Conservation (phyloP, 768 basidiomycete species). For the Mycena rebaudengoi region DNA sequence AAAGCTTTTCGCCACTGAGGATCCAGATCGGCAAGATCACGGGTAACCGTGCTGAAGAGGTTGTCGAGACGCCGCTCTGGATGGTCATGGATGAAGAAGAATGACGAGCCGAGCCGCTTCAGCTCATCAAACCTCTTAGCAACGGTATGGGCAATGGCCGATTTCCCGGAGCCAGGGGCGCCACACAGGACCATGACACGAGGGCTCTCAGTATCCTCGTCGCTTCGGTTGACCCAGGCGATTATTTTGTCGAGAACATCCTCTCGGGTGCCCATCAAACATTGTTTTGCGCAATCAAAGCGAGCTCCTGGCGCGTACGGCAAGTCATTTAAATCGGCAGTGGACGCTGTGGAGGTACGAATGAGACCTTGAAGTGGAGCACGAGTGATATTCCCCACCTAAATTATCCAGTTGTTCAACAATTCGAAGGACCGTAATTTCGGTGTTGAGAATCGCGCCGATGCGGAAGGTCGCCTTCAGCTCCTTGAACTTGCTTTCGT, state of each 20-base stretch:
- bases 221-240: conserved; percentile 6
- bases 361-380: not conserved
- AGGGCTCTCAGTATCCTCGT: not conserved
- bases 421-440: conserved; percentile 25
- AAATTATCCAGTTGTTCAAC: conserved; percentile 9
- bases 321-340: conserved; percentile 5
- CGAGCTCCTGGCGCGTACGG: conserved; percentile 4
- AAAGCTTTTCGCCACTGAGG: conserved; percentile 1
- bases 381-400: not conserved
- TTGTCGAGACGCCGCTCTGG: conserved; percentile 2
- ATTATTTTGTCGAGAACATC: conserved; percentile 3
- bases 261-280: conserved; percentile 9
- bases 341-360: not conserved
- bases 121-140: conserved; percentile 7
- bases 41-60: conserved; percentile 14
- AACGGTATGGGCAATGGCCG: conserved; percentile 13
- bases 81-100: not conserved
- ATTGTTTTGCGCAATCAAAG: conserved; percentile 14
- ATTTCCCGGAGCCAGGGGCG: conserved; percentile 9
- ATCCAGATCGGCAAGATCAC: conserved; percentile 18
- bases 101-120: conserved; percentile 10
- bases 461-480: conserved; percentile 23
- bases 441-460: conserved; percentile 15
- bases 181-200: conserved; percentile 5
- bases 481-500: conserved; percentile 23